phyloP scores from a whole-genome alignment of 257 asterid species.

The Salvia rosmarinus region DNA sequence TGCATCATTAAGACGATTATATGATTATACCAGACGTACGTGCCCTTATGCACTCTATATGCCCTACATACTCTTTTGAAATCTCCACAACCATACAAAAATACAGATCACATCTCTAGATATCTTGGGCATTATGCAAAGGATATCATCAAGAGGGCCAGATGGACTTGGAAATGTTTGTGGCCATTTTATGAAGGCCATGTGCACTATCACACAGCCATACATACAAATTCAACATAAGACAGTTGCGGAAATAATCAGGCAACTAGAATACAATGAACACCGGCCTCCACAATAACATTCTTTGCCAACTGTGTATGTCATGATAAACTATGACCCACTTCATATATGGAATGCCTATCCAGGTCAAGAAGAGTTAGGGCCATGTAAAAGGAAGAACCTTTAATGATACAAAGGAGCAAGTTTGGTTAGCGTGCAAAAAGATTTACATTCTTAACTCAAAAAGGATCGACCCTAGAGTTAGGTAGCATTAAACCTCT shows the following conservation, averaged over 20 bases:
- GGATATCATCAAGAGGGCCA: neutral
- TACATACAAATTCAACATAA: neutral
- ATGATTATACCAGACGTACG: neutral
- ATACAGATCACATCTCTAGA: constrained; percentile 6
- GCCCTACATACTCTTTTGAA: neutral
- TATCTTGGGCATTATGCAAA: neutral
- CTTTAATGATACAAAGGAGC: neutral
- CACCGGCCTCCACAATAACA: constrained; percentile 9
- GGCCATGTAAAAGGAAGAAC: constrained; percentile 4
- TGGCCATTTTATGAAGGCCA: neutral
- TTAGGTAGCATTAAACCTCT: neutral
- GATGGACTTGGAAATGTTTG: neutral
- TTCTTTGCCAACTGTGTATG: neutral
- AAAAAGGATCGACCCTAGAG: neutral
- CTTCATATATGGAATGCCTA: neutral
- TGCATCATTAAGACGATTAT: neutral
- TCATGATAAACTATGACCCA: neutral
- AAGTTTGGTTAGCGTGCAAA: neutral
- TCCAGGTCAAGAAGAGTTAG: neutral
- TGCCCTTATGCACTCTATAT: neutral
- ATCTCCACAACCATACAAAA: neutral
- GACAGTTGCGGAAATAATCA: neutral
- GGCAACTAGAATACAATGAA: neutral
- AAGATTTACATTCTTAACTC: neutral
- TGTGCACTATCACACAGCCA: constrained; percentile 9